Evolutionary conservation across 371 early-diverging fungal species (phyloP).

Genomic region (Rhizopus sp.): DNA sequence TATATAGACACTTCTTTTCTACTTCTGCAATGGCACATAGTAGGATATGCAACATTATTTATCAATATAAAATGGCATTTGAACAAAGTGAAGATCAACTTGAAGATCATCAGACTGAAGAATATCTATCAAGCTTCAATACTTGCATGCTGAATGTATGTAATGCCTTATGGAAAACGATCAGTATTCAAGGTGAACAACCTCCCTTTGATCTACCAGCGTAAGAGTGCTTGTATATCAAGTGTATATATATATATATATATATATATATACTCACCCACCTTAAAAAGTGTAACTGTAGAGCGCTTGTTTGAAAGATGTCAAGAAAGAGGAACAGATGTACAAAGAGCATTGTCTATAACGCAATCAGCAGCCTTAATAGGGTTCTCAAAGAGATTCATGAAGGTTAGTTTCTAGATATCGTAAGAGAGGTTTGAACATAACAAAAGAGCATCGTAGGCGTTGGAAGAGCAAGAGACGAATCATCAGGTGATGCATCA

Average conservation of each 20-base stretch:
- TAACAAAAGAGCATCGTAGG: constrained; percentile 1
- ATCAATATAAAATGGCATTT: constrained; percentile 47
- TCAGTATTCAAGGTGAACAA: constrained; percentile 38
- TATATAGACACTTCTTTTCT: constrained; percentile 56
- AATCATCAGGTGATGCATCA: constrained; percentile 9
- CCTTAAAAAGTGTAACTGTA: constrained; percentile 28
- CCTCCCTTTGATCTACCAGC: constrained; percentile 44
- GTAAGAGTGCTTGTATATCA: constrained; percentile 29
- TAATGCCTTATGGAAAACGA: constrained; percentile 56
- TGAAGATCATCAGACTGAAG: constrained; percentile 41
- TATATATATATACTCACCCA: background rate
- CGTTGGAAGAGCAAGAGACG: constrained; percentile 15
- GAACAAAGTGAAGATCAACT: constrained; percentile 35
- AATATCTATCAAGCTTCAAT: constrained; percentile 58
- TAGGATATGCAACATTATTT: constrained; percentile 59
- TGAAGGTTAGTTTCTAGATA: constrained; percentile 22
- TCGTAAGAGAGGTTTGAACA: background rate
- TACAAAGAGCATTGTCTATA: constrained; percentile 42
- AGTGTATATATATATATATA: too few species aligned
- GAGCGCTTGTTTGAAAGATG: constrained; percentile 31
- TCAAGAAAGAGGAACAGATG: constrained; percentile 31
- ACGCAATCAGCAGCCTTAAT: constrained; percentile 50
- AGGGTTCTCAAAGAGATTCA: constrained; percentile 49
- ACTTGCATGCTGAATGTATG: constrained; percentile 61
- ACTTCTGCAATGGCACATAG: constrained; percentile 53